A percentile compares a stretch with the other conserved stretches of the same genome.
phyloP scores from a whole-genome alignment of 768 basidiomycete genomes.

The Saitozyma sp. region DNA sequence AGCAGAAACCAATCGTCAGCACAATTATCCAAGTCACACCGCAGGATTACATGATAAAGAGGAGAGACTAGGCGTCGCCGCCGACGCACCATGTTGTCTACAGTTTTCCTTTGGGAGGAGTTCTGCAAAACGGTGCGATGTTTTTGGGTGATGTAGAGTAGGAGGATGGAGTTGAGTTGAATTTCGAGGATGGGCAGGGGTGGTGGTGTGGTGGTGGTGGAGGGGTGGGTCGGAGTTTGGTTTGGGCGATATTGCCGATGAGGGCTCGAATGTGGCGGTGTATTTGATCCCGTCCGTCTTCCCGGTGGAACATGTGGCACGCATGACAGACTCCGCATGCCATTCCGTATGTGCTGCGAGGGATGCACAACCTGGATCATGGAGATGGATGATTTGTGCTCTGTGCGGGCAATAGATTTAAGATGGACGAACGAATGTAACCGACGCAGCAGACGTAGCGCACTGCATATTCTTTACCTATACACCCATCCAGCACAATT shows the following conservation, averaged over 20 bases:
- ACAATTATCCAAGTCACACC: slow-evolving; percentile 1
- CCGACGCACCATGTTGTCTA: slow-evolving; percentile 45
- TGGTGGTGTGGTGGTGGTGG: background rate
- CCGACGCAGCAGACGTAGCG: too few relatives aligned
- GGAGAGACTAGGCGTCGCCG: background rate
- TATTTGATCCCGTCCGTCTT: too few relatives aligned
- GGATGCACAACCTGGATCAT: too few relatives aligned
- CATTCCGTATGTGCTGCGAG: too few relatives aligned
- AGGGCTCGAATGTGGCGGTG: too few relatives aligned
- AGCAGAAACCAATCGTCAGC: slow-evolving; percentile 4
- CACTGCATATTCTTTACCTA: too few relatives aligned
- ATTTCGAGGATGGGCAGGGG: background rate
- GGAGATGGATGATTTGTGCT: too few relatives aligned
- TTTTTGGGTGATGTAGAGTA: slow-evolving; percentile 11
- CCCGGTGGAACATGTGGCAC: too few relatives aligned
- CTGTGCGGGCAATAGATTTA: too few relatives aligned
- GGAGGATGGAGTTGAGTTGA: background rate
- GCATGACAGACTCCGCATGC: too few relatives aligned
- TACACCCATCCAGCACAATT: too few relatives aligned
- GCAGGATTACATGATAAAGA: background rate
- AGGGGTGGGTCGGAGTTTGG: slow-evolving; percentile 1
- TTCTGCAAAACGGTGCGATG: slow-evolving; percentile 44
- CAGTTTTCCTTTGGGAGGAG: slow-evolving; percentile 34
- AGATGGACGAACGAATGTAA: too few relatives aligned
- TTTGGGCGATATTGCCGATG: background rate